A percentile compares a stretch with the other conserved stretches of the same genome.
Evolutionary conservation across 1,284 basidiomycete species (phyloP).

Genomic region (Amylostereum areolatum): DNA sequence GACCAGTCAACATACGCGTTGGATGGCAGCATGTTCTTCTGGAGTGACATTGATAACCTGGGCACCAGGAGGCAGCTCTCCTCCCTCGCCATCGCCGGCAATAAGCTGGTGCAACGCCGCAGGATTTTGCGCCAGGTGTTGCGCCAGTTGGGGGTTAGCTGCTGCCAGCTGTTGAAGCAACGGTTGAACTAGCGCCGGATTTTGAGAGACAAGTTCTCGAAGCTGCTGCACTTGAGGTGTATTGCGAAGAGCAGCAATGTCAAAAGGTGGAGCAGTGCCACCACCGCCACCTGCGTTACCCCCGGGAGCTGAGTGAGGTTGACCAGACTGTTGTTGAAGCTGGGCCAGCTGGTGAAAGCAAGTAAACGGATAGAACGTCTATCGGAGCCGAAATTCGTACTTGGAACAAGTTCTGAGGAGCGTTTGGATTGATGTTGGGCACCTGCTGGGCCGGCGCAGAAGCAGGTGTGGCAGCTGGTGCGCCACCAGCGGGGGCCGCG

Average conservation of each 20-base stretch:
- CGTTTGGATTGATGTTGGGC: constrained; percentile 22
- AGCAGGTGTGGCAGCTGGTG: constrained; percentile 23
- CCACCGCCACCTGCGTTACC: constrained; percentile 27
- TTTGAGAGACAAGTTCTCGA: constrained; percentile 64
- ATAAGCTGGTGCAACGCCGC: constrained; percentile 64
- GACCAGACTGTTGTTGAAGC: constrained; percentile 55
- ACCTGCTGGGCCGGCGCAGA: constrained; percentile 27
- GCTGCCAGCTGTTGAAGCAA: constrained; percentile 78
- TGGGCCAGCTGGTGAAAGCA: constrained; percentile 51
- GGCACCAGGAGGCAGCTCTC: constrained; percentile 52
- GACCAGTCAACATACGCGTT: constrained; percentile 53
- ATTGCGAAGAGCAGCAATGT: constrained; percentile 51
- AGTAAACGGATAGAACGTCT: neutral
- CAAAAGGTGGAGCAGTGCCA: too few species aligned
- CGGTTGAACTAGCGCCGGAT: constrained; percentile 75
- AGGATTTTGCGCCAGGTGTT: constrained; percentile 64
- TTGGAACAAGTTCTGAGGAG: constrained; percentile 74
- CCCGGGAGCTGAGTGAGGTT: constrained; percentile 24
- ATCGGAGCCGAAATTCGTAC: constrained; percentile 25
- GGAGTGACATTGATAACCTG: constrained; percentile 75
- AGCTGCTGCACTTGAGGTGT: constrained; percentile 63
- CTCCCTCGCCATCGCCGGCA: constrained; percentile 41
- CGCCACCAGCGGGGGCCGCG: constrained; percentile 30
- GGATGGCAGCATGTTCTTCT: constrained; percentile 83
- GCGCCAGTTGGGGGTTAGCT: constrained; percentile 71